Percentiles rank a stretch among this genome's conserved stretches.
These are phyloP conservation scores for Coemansia sp. DNA, from an alignment of 192 early-diverging fungal genomes.

Conservation along the genomic window DNA sequence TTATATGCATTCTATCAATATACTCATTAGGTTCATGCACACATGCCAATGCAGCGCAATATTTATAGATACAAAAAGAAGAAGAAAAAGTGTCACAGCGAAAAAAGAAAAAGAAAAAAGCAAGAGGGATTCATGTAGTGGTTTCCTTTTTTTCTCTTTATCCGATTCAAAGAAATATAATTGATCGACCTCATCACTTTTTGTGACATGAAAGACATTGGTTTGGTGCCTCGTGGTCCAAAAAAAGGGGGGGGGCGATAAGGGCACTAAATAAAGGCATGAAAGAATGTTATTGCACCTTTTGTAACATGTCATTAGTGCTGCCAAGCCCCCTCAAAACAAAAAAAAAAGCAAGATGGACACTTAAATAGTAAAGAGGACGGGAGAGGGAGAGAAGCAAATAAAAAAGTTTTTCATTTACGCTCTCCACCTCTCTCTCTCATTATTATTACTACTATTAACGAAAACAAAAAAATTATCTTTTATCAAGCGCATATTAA, in stretches of 20 bases:
- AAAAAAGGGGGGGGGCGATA: not conserved
- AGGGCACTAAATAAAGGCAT: not conserved
- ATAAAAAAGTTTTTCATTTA: not conserved
- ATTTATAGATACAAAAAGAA: too few relatives aligned
- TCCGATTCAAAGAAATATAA: not conserved
- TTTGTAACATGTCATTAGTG: not conserved
- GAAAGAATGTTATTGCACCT: not conserved
- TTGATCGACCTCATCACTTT: not conserved
- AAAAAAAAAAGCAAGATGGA: too few relatives aligned
- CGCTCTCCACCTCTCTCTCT: not conserved
- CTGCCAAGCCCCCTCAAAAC: too few relatives aligned
- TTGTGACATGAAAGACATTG: not conserved
- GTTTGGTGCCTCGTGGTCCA: not conserved
- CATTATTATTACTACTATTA: too few relatives aligned
- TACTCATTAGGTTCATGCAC: too few relatives aligned
- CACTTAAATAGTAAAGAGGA: too few relatives aligned
- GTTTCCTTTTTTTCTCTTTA: not conserved
- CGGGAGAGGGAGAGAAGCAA: too few relatives aligned
- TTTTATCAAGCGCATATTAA: not conserved
- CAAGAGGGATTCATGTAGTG: not conserved
- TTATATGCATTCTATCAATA: too few relatives aligned
- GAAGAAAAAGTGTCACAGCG: not conserved
- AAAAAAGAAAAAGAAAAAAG: not conserved
- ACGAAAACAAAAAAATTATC: not conserved
- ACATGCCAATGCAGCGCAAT: too few relatives aligned